Conservation (phyloP, 164 flowering plant genomes). For the Euptelea pleiosperma region DNA sequence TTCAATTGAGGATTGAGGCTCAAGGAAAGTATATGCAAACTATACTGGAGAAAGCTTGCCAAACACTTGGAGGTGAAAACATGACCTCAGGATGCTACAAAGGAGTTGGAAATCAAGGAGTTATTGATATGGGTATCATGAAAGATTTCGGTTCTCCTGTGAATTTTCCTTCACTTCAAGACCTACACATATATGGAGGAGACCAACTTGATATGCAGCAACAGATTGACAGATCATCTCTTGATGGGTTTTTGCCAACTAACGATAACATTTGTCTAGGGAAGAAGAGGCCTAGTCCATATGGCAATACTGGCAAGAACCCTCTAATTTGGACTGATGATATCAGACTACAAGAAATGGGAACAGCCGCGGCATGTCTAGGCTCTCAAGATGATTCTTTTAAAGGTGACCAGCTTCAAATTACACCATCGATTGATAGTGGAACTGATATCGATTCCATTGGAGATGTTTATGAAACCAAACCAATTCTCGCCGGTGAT, state of each 20-base stretch:
- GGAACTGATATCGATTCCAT: constrained; percentile 42
- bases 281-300: constrained; percentile 57
- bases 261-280: constrained; percentile 36
- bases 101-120: constrained; percentile 30
- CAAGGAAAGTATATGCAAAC: constrained; percentile 99
- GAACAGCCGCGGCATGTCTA: constrained; percentile 34
- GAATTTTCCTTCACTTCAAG: constrained; percentile 71
- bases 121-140: constrained; percentile 35
- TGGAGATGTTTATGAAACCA: constrained; percentile 55
- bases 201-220: constrained; percentile 52
- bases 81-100: constrained; percentile 42
- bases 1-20: constrained; percentile 91
- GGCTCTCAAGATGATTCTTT: constrained; percentile 45
- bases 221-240: constrained; percentile 37
- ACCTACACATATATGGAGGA: constrained; percentile 65
- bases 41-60: constrained; percentile 90
- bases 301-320: constrained; percentile 40
- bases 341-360: constrained; percentile 56
- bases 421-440: constrained; percentile 31
- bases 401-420: constrained; percentile 45
- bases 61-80: constrained; percentile 74
- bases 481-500: constrained; percentile 43
- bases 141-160: constrained; percentile 53
- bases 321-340: constrained; percentile 68
- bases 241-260: constrained; percentile 35